Conservation (phyloP, 208 protist genomes). For the Acanthamoeba sp. region DNA sequence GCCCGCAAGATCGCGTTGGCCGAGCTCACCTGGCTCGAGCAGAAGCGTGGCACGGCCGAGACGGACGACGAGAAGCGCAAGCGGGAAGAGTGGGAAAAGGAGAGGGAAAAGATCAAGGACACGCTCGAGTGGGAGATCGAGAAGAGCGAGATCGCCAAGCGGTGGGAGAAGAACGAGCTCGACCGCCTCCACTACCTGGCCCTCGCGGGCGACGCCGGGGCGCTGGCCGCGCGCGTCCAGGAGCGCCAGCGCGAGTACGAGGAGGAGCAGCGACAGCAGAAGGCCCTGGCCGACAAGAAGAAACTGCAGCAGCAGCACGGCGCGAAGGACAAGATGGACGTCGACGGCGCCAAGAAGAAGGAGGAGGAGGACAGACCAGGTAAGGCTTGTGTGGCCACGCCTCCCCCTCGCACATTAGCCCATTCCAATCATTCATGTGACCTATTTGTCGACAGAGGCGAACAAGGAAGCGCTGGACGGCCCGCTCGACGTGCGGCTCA, state of each 20-base stretch:
- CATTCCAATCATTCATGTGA: too few relatives aligned
- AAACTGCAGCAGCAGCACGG: background rate
- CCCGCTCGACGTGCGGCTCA: background rate
- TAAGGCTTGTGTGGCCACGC: too few relatives aligned
- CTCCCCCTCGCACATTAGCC: too few relatives aligned
- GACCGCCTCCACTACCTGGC: conserved; percentile 1
- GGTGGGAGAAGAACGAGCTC: conserved; percentile 27
- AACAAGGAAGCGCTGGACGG: background rate
- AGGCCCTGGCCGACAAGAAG: conserved; percentile 8
- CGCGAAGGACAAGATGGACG: too few relatives aligned
- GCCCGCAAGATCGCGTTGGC: background rate
- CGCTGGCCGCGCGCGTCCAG: background rate
- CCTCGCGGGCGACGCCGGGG: background rate
- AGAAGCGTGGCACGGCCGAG: background rate
- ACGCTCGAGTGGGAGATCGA: conserved; percentile 46
- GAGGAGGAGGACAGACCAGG: background rate
- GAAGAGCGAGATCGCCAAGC: conserved; percentile 43
- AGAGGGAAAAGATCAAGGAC: conserved; percentile 43
- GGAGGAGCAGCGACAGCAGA: background rate
- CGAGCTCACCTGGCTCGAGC: background rate
- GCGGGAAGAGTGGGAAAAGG: background rate
- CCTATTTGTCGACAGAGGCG: too few relatives aligned
- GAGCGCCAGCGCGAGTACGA: background rate
- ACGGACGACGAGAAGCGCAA: background rate
- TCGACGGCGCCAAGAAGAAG: background rate